Conservation (phyloP, 495 filamentous ascomycete species). For the Lophium mytilinum region DNA sequence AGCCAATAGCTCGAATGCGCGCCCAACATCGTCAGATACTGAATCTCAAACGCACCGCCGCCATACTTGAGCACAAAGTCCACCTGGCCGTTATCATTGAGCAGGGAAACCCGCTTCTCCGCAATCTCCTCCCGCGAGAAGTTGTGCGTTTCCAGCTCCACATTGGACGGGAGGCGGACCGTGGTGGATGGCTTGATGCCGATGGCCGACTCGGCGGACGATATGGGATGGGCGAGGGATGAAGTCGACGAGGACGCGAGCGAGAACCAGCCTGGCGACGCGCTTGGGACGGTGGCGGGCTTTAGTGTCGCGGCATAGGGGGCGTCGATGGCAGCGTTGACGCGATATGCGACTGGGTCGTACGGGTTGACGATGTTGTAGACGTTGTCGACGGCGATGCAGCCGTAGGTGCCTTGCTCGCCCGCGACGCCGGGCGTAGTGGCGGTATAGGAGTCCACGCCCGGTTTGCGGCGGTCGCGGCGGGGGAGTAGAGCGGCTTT, state of each 20-base stretch:
- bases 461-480: constrained; percentile 63
- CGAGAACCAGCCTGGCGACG: constrained; percentile 39
- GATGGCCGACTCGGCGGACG: constrained; percentile 6
- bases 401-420: constrained; percentile 72
- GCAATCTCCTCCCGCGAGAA: constrained; percentile 89
- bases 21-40: constrained; percentile 94
- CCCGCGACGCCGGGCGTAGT: constrained; percentile 57
- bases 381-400: constrained; percentile 87
- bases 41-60: constrained; percentile 77
- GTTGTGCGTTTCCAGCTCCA: constrained; percentile 93
- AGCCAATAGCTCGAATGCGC: constrained; percentile 96
- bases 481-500: constrained; percentile 74
- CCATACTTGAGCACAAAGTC: constrained; percentile 79
- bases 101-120: constrained; percentile 74
- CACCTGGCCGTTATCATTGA: constrained; percentile 94
- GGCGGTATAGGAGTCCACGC: constrained; percentile 41
- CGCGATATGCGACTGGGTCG: constrained; percentile 71
- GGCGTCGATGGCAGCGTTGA: constrained; percentile 83
- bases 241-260: constrained; percentile 13
- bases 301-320: constrained; percentile 70
- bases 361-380: constrained; percentile 76
- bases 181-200: constrained; percentile 8
- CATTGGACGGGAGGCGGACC: constrained; percentile 69
- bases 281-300: constrained; percentile 67
- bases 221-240: not conserved